Conservation (phyloP, 2,329 filamentous ascomycete species). For the Coniella lustricola region DNA sequence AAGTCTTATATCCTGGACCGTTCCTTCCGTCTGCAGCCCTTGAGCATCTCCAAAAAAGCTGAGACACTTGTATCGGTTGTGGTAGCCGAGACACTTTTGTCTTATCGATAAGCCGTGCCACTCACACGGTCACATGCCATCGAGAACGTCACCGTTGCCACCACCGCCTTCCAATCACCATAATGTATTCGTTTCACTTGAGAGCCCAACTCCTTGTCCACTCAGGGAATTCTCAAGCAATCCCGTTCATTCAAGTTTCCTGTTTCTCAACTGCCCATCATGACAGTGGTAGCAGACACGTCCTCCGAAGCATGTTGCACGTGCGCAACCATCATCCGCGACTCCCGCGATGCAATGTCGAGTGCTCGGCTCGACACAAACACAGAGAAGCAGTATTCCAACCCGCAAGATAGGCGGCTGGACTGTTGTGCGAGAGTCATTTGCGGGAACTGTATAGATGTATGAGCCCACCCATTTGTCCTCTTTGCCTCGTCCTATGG, state of each 20-base stretch:
- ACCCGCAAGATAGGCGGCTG: conserved; percentile 46
- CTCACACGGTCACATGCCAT: not conserved
- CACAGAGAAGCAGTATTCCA: conserved; percentile 53
- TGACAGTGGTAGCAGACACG: conserved; percentile 3
- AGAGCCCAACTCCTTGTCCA: no score
- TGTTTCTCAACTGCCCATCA: no score
- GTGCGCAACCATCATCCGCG: conserved; percentile 56
- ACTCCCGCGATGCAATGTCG: conserved; percentile 34
- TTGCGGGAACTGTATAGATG: conserved; percentile 63
- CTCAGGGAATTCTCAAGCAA: no score
- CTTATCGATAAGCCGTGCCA: conserved; percentile 13
- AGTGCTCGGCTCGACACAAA: conserved; percentile 37
- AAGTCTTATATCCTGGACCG: no score
- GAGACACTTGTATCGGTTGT: no score
- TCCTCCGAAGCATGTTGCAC: conserved; percentile 55
- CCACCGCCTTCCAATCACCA: not conserved
- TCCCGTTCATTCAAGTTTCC: no score
- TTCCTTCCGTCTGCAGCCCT: no score
- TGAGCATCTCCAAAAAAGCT: no score
- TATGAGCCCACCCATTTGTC: no score
- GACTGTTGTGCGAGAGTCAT: conserved; percentile 65
- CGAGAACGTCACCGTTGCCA: conserved; percentile 13
- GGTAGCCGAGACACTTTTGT: no score
- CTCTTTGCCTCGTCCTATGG: no score
- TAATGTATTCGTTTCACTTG: no score